Conservation (phyloP, 495 filamentous ascomycete genomes). For the Recurvomyces mirabilis region DNA sequence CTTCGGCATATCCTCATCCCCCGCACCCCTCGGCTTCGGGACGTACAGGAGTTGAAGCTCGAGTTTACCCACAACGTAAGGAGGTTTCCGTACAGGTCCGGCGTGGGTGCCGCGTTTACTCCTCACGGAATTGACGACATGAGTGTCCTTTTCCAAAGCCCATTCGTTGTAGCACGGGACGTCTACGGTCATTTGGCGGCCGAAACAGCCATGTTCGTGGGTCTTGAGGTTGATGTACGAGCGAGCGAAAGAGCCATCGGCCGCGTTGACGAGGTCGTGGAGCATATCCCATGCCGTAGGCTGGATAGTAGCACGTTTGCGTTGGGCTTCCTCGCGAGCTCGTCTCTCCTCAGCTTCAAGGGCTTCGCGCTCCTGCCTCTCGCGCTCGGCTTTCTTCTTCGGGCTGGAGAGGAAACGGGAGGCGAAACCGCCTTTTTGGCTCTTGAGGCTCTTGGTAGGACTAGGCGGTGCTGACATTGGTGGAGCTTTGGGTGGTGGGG, state of each 20-base stretch:
- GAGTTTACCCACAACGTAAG: constrained; percentile 89
- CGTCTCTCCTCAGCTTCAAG: constrained; percentile 49
- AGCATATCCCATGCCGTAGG: constrained; percentile 75
- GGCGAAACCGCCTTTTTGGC: constrained; percentile 65
- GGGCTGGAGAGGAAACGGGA: constrained; percentile 87
- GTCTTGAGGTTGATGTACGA: constrained; percentile 88
- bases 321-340: constrained; percentile 55
- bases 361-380: constrained; percentile 67
- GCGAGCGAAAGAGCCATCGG: constrained; percentile 85
- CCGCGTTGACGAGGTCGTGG: constrained; percentile 62
- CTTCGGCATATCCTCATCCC: constrained; percentile 95
- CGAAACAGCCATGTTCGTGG: constrained; percentile 75
- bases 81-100: constrained; percentile 54
- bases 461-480: constrained; percentile 5
- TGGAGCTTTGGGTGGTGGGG: constrained; percentile 40
- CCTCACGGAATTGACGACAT: constrained; percentile 64
- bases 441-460: constrained; percentile 39
- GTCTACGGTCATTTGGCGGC: constrained; percentile 74
- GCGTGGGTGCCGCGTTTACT: constrained; percentile 63
- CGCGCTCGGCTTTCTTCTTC: constrained; percentile 87
- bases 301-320: constrained; percentile 42
- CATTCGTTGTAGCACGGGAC: constrained; percentile 96
- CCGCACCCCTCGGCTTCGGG: constrained; percentile 76
- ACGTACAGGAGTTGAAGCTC: constrained; percentile 89
- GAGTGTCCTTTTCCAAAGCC: constrained; percentile 69